These are phyloP conservation scores for Dimargaris xerosporica DNA, from an alignment of 192 early-diverging fungal genomes.

Conservation along the genomic window DNA sequence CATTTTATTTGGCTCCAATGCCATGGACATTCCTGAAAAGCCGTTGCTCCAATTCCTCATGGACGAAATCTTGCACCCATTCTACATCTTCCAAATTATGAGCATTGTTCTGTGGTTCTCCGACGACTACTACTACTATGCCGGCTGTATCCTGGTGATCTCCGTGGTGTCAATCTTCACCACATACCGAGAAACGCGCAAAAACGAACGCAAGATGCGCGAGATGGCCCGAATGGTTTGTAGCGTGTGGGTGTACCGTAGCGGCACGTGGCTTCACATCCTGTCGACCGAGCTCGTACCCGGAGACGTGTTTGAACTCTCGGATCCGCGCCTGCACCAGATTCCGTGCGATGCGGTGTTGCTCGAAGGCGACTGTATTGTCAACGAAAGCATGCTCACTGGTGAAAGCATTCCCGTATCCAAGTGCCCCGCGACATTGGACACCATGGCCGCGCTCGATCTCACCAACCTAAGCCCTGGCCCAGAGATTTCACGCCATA, in stretches of 20 bases:
- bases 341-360: constrained; percentile 90
- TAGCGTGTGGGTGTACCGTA: constrained; percentile 55
- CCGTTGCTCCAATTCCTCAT: constrained; percentile 38
- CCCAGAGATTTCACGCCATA: constrained; percentile 62
- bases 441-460: constrained; percentile 44
- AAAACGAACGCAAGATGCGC: constrained; percentile 46
- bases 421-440: constrained; percentile 61
- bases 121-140: constrained; percentile 95
- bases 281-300: constrained; percentile 77
- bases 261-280: constrained; percentile 28
- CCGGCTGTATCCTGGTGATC: constrained; percentile 79
- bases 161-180: constrained; percentile 58
- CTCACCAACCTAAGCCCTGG: constrained; percentile 55
- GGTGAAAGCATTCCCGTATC: constrained; percentile 93
- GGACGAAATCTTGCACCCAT: constrained; percentile 65
- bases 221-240: constrained; percentile 86
- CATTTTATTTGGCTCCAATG: constrained; percentile 56
- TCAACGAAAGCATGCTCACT: constrained; percentile 97
- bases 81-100: constrained; percentile 68
- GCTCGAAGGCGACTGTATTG: constrained; percentile 86
- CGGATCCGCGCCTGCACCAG: constrained; percentile 34
- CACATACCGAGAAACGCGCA: constrained; percentile 66
- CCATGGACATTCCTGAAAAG: constrained; percentile 57
- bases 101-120: constrained; percentile 66
- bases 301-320: constrained; percentile 84